These are phyloP conservation scores for Hortiboletus flavorubellus DNA, from an alignment of 768 basidiomycete genomes.

Conservation along the genomic window DNA sequence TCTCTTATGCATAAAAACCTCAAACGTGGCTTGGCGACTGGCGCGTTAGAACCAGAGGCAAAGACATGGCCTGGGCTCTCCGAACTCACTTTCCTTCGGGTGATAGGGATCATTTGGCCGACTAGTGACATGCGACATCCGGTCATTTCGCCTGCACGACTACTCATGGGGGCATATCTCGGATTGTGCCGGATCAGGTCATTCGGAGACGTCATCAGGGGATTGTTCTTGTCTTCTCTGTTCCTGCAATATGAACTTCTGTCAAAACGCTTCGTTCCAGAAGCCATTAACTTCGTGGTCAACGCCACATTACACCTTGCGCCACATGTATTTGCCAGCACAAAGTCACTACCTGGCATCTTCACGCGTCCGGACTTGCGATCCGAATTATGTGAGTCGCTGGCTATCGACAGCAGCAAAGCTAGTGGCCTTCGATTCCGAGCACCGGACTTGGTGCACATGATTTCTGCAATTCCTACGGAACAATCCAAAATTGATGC, in stretches of 20 bases:
- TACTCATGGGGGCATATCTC: slow-evolving; percentile 91
- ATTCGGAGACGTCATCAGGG: slow-evolving; percentile 72
- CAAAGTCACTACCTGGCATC: slow-evolving; percentile 54
- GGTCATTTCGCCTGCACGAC: slow-evolving; percentile 79
- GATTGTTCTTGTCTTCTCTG: slow-evolving; percentile 85
- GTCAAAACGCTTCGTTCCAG: slow-evolving; percentile 87
- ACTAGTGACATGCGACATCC: slow-evolving; percentile 93
- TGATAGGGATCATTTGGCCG: slow-evolving; percentile 84
- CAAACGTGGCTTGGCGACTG: slow-evolving; percentile 71
- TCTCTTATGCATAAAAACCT: slow-evolving; percentile 93
- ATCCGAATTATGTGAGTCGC: slow-evolving; percentile 40
- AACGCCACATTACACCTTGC: slow-evolving; percentile 71
- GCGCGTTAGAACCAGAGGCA: slow-evolving; percentile 53
- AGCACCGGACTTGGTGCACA: slow-evolving; percentile 45
- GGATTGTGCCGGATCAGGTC: slow-evolving; percentile 78
- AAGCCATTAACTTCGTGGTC: slow-evolving; percentile 79
- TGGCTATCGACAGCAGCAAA: slow-evolving; percentile 39
- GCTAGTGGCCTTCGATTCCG: slow-evolving; percentile 37
- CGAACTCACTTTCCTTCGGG: slow-evolving; percentile 77
- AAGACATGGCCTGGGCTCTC: slow-evolving; percentile 88
- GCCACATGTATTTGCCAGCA: slow-evolving; percentile 52
- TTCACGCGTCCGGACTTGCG: slow-evolving; percentile 74
- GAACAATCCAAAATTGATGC: slow-evolving; percentile 76
- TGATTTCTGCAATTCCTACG: slow-evolving; percentile 35
- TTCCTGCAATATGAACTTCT: slow-evolving; percentile 80